phyloP scores from a whole-genome alignment of 2,329 filamentous ascomycete species.

The Aspergillus arachidicola region DNA sequence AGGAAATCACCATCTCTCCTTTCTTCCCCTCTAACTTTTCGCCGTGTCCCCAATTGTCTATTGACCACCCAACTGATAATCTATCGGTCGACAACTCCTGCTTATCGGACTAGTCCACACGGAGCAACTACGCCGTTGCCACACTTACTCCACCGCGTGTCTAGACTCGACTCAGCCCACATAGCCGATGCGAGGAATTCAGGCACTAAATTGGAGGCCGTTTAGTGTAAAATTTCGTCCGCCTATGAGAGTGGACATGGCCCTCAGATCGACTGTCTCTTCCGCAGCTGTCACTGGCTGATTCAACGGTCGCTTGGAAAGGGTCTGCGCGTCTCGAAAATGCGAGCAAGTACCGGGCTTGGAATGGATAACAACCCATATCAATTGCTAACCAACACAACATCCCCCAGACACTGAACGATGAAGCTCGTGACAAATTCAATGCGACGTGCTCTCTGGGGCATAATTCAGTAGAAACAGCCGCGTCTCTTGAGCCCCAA shows the following conservation, averaged over 20 bases:
- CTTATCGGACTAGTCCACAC: neutral
- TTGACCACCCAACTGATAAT: neutral
- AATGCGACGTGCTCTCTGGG: neutral
- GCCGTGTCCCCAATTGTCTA: neutral
- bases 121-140: slow-evolving; percentile 2
- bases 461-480: neutral
- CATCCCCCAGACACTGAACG: neutral
- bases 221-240: neutral
- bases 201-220: neutral
- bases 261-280: neutral
- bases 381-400: neutral
- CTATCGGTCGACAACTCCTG: neutral
- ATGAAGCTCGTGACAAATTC: neutral
- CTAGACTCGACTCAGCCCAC: neutral
- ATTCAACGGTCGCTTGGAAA: neutral
- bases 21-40: neutral
- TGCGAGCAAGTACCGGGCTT: neutral
- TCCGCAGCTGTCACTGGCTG: neutral
- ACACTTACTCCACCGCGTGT: slow-evolving; percentile 1
- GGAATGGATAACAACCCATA: neutral
- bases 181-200: neutral
- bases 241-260: neutral
- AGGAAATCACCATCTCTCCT: neutral
- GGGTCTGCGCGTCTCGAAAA: neutral
- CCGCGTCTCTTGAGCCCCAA: neutral